Evolutionary conservation across 2,329 filamentous ascomycete species (phyloP).

Genomic region (Exophiala sp.): DNA sequence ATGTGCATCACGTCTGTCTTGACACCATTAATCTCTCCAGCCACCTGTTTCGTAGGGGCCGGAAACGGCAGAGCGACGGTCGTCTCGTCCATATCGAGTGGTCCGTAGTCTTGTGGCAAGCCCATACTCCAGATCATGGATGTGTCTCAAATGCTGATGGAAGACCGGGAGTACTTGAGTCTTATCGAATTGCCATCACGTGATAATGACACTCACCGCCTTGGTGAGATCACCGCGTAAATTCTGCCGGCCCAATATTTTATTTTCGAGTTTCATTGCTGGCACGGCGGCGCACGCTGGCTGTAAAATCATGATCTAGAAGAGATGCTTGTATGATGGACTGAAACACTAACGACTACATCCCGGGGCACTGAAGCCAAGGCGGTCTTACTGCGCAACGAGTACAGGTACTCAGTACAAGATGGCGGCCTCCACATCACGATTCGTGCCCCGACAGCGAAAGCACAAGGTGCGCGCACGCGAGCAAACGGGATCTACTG

Average conservation of each 20-base stretch:
- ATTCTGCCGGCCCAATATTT: conserved; percentile 14
- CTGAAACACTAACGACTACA: too few relatives aligned
- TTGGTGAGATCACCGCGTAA: neutral
- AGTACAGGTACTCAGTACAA: neutral
- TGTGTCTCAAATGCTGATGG: neutral
- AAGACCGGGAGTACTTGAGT: neutral
- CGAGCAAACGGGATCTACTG: conserved; percentile 22
- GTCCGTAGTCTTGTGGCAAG: conserved; percentile 16
- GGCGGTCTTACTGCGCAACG: too few relatives aligned
- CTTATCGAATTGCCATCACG: neutral
- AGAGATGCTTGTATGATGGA: too few relatives aligned
- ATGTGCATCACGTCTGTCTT: conserved; percentile 69
- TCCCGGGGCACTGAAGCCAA: too few relatives aligned
- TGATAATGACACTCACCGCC: conserved; percentile 8
- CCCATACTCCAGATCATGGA: conserved; percentile 6
- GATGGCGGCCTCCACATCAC: conserved; percentile 36
- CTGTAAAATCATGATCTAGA: neutral
- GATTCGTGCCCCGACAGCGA: conserved; percentile 55
- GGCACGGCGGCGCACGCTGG: neutral
- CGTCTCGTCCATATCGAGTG: conserved; percentile 20
- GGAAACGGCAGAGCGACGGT: conserved; percentile 58
- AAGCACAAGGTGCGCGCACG: conserved; percentile 52
- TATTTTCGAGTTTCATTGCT: neutral
- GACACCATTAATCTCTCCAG: conserved; percentile 63
- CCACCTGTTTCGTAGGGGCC: conserved; percentile 57